A percentile compares a stretch with the other conserved stretches of the same genome.
Evolutionary conservation across 495 filamentous ascomycete species (phyloP).

Genomic region (Hypoxylon perforatum): DNA sequence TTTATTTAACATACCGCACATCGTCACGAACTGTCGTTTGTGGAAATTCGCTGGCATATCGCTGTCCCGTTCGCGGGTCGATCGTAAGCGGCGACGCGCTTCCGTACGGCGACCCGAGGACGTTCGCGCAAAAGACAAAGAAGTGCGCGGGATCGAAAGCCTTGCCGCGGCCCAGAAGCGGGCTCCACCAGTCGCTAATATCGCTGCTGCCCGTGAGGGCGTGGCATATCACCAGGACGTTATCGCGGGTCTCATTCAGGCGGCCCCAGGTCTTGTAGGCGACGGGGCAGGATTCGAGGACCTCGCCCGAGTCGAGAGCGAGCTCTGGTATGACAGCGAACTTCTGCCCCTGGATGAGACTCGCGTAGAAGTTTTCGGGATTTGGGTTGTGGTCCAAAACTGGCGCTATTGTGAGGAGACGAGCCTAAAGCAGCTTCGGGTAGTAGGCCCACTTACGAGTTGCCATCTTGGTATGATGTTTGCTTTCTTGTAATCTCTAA

Average conservation of each 20-base stretch:
- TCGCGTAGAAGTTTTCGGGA: constrained; percentile 45
- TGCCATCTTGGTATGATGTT: constrained; percentile 33
- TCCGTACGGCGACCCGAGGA: constrained; percentile 52
- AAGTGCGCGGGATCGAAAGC: constrained; percentile 50
- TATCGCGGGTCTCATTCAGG: constrained; percentile 46
- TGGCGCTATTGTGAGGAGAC: constrained; percentile 31
- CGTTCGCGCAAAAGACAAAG: constrained; percentile 53
- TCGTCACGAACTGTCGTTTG: constrained; percentile 53
- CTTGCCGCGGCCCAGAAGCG: constrained; percentile 46
- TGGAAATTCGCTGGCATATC: constrained; percentile 51
- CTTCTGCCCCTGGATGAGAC: constrained; percentile 47
- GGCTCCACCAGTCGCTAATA: constrained; percentile 51
- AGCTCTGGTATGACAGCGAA: constrained; percentile 47
- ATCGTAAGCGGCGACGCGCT: constrained; percentile 47
- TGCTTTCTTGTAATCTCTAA: constrained; percentile 14
- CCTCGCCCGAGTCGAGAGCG: constrained; percentile 49
- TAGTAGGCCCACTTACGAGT: constrained; percentile 35
- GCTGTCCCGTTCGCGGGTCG: constrained; percentile 42
- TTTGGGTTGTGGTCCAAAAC: constrained; percentile 41
- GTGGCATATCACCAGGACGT: constrained; percentile 52
- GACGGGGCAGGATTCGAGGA: constrained; percentile 44
- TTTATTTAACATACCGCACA: constrained; percentile 44
- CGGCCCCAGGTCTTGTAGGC: constrained; percentile 54
- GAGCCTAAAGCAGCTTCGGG: constrained; percentile 1
- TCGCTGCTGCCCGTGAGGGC: constrained; percentile 54